A percentile compares a stretch with the other conserved stretches of the same genome.
Conservation (phyloP, 495 filamentous ascomycete species). For the Xylaria cubensis region DNA sequence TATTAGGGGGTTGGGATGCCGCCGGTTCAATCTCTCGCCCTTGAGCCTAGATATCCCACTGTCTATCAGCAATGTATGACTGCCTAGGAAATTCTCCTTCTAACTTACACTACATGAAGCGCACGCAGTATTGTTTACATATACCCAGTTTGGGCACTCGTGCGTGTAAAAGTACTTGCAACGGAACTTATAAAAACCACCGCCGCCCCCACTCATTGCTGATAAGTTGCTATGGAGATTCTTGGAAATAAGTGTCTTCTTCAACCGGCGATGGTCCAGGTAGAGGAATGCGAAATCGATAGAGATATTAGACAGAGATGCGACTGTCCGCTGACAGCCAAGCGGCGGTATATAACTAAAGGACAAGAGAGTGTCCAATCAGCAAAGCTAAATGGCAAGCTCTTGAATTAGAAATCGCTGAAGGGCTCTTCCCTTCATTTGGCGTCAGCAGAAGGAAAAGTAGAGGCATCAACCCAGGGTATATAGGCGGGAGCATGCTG, state of each 20-base stretch:
- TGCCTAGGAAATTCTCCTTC: constrained; percentile 4
- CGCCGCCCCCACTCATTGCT: constrained; percentile 60
- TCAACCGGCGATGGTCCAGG: constrained; percentile 1
- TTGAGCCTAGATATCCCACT: constrained; percentile 44
- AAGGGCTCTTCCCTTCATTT: constrained; percentile 1
- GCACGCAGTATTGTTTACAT: constrained; percentile 64
- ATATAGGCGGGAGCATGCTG: constrained; percentile 25
- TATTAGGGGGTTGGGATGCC: constrained; percentile 32
- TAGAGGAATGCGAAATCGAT: constrained; percentile 10
- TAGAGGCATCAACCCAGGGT: constrained; percentile 13
- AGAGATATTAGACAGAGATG: background rate
- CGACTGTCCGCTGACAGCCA: constrained; percentile 33
- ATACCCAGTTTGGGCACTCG: constrained; percentile 68
- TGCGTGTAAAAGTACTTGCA: constrained; percentile 67
- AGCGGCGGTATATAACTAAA: constrained; percentile 27
- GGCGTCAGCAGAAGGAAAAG: constrained; percentile 7
- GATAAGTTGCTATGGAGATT: background rate
- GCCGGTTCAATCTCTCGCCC: constrained; percentile 53
- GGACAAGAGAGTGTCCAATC: constrained; percentile 13
- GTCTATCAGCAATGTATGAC: constrained; percentile 25
- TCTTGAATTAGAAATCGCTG: background rate
- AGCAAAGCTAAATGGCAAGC: constrained; percentile 8
- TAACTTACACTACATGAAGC: constrained; percentile 61
- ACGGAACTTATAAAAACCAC: constrained; percentile 66
- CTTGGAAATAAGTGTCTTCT: constrained; percentile 3